Evolutionary conservation across 1,139 yeast genomes (phyloP).

Genomic region (Scheffersomyces segobiensis): DNA sequence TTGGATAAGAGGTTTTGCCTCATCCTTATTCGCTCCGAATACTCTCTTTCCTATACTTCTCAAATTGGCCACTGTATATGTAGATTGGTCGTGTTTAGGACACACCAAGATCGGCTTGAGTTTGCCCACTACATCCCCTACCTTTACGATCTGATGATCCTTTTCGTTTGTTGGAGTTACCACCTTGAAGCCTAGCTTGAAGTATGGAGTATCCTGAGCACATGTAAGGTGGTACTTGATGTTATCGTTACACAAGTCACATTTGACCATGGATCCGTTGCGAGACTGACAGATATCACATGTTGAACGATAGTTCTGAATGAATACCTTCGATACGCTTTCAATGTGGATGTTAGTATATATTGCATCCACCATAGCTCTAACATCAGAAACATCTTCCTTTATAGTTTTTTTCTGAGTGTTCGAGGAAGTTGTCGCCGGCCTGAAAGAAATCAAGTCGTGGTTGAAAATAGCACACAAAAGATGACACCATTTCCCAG

Average conservation of each 20-base stretch:
- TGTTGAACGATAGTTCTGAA: conserved; percentile 20
- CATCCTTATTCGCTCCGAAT: conserved; percentile 24
- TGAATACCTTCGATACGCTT: conserved; percentile 29
- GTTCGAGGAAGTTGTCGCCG: conserved; percentile 22
- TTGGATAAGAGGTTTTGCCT: conserved; percentile 36
- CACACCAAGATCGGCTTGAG: conserved; percentile 47
- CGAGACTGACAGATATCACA: conserved; percentile 32
- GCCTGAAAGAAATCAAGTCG: conserved; percentile 22
- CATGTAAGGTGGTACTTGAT: conserved; percentile 62
- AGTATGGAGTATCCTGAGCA: conserved; percentile 52
- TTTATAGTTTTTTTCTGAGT: conserved; percentile 6
- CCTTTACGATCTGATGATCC: conserved; percentile 20
- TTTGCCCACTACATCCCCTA: conserved; percentile 37
- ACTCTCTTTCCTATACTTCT: conserved; percentile 38
- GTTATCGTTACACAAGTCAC: conserved; percentile 26
- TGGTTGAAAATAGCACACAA: conserved; percentile 64
- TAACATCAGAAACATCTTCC: conserved; percentile 7
- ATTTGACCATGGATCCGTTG: conserved; percentile 32
- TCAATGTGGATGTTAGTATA: conserved; percentile 25
- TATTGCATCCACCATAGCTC: conserved; percentile 17
- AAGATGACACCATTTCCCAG: conserved; percentile 80
- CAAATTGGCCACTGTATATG: conserved; percentile 16
- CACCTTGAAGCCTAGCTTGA: conserved; percentile 48
- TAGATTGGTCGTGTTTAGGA: conserved; percentile 31
- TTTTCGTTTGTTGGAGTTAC: conserved; percentile 18